Base-by-base conservation (phyloP, 108 stramenopile genomes). In the Cyclostephanos tholiformis region DNA sequence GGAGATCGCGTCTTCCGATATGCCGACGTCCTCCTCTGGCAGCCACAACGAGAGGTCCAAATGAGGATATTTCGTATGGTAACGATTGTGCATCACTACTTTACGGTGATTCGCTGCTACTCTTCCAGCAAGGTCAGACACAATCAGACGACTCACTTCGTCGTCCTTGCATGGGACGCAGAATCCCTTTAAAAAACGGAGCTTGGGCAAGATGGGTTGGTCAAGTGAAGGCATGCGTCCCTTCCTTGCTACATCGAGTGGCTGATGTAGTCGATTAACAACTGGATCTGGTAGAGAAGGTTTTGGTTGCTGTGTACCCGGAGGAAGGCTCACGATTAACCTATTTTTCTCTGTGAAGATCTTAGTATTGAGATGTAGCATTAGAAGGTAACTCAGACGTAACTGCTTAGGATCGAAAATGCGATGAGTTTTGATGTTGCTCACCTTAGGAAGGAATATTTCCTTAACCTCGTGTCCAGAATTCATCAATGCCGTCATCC, bases 301-400 rank as follows among this genome's bases (percentile, higher is more conserved):
- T 35, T 3, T 26, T 55, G 30, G 2, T 52, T 46, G 26, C 20
- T 3, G 32, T 63, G 17, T 8, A 48, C 0, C 14, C 7, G 76
- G 29, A n/a, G 88, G 86, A 63, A 36, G 44, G 13, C 75, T 76
- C 44, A 89, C 49, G 22, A 89, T 77, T 35, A 89, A 72, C 6
- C 85, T 68, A 77, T 89, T 89, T 66, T 87, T 87, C 1, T 71
- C 79, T 10, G 86, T 89, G 50, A 89, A 84, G 19, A 77, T 71
- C 14, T 67, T 30, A 1, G 41, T 7, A 41, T 41, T 12, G 41
- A 12, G 9, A 7, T 1, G 41, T 41, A 7, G 9, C 32, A 41
- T 41, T 10, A 10, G 41, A 10, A 41, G 12, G 41, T 41, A 12
- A 4, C 8, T 41, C 41, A 12, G 41, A 12, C 41, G 12, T 10